Evolutionary conservation across 1,284 basidiomycete species (phyloP).

Genomic region (Coniophora puteana): DNA sequence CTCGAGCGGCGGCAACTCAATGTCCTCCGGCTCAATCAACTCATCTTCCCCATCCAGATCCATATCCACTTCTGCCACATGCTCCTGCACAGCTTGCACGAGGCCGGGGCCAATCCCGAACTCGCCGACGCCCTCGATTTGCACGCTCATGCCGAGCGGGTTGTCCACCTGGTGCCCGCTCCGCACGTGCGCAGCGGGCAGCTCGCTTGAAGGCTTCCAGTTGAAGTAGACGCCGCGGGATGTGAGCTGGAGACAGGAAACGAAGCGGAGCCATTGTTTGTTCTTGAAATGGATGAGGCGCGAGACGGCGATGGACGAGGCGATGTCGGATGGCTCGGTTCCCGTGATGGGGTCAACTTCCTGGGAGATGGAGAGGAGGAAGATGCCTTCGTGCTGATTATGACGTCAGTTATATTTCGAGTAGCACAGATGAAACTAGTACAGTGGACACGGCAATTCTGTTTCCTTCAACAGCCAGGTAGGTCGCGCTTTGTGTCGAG

Average conservation of each 20-base stretch:
- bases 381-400: conserved; percentile 45
- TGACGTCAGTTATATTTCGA: neutral
- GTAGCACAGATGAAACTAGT: conserved; percentile 14
- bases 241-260: conserved; percentile 58
- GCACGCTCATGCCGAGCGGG: neutral
- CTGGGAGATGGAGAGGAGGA: conserved; percentile 35
- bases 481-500: no score
- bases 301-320: conserved; percentile 27
- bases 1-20: no score
- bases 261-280: conserved; percentile 26
- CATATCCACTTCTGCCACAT: neutral
- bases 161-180: neutral
- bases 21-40: neutral
- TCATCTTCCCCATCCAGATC: neutral
- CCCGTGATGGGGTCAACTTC: conserved; percentile 20
- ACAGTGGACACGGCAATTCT: conserved; percentile 51
- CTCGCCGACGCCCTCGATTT: no score
- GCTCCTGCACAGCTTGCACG: neutral
- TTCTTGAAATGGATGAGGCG: conserved; percentile 37
- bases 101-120: neutral
- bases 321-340: conserved; percentile 15
- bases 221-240: conserved; percentile 47
- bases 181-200: neutral
- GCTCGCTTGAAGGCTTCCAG: conserved; percentile 31
- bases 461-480: conserved; percentile 48